Evolutionary conservation across 768 basidiomycete genomes (phyloP).

Genomic region (Filobasidium floriforme): DNA sequence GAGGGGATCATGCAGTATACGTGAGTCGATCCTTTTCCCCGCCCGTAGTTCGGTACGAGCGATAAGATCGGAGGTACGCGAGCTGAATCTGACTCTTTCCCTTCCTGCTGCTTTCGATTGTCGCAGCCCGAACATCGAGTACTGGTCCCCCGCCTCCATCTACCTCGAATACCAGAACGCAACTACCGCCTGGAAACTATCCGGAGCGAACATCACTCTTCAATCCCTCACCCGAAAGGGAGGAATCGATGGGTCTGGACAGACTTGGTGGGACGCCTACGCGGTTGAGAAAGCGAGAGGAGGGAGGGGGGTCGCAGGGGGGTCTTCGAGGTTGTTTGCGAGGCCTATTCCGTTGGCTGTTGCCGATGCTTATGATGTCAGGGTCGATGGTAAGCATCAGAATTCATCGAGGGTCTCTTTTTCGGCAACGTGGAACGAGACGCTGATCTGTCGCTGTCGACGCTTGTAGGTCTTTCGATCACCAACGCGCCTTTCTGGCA

Average conservation of each 20-base stretch:
- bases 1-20: constrained; percentile 18
- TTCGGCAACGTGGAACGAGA: background rate
- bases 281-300: constrained; percentile 27
- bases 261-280: constrained; percentile 47
- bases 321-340: constrained; percentile 49
- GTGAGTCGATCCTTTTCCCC: constrained; percentile 4
- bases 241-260: constrained; percentile 60
- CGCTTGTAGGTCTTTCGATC: constrained; percentile 14
- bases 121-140: constrained; percentile 46
- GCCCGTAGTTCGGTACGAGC: too few species aligned
- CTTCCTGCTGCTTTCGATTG: background rate
- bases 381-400: constrained; percentile 44
- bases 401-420: constrained; percentile 22
- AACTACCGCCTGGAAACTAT: constrained; percentile 32
- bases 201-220: constrained; percentile 27
- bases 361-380: constrained; percentile 52
- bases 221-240: constrained; percentile 52
- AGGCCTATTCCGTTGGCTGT: constrained; percentile 57
- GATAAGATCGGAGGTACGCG: too few species aligned
- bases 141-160: constrained; percentile 48
- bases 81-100: too few species aligned
- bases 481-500: constrained; percentile 23
- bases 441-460: background rate
- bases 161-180: constrained; percentile 46
- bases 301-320: constrained; percentile 47